Evolutionary conservation across 225 moss, liverwort and hornwort species (phyloP), one percentile per base, ranked within the genome.

Genomic region (Polytrichum commune): DNA sequence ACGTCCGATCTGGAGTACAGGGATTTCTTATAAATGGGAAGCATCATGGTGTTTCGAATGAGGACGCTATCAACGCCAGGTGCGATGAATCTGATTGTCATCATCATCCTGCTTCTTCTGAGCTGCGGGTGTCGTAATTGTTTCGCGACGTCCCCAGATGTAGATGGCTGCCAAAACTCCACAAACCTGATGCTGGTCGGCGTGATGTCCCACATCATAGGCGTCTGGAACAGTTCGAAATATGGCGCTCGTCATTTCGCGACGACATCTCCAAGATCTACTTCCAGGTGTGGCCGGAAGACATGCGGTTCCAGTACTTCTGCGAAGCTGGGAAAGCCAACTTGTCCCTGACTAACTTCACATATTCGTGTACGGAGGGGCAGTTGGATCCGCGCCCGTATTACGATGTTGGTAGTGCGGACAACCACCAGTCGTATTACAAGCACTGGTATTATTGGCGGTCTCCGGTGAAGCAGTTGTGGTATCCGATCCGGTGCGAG

Each of bases 211-310:
- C 23, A 53, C 18, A 65, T 82, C 20, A 55, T 77, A 29, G 85
- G 79, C 27, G 58, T 72, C 7, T 85, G 85, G 85, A 18, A 82
- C 66, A 13, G 63, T 8, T 2, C 1, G 2, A 1, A 0, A 0
- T 54, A 73, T 2, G 67, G 66, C 16, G 62, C 76, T 32, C 62
- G 5, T 7, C 3, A 13, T 85, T 69, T n/a, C 19, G 55, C 18
- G 20, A 56, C 16, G 69, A 56, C 16, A 18, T 18, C 27, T 27
- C n/a, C 6, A 54, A 27, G 54, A 7, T 4, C 1, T 69, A 25
- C 28, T 69, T 69, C 19, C 27, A 6, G 20, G 16, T 69, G 9
- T 69, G 69, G 69, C 55, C 69, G 25, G 69, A 69, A 57, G 53
- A 27, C 4, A n/a, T 69, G 6, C 3, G 10, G 28, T 69, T 69